A percentile compares a stretch with the other conserved stretches of the same genome.
phyloP scores from a whole-genome alignment of 2,329 filamentous ascomycete genomes.

The Diaporthe sp. region DNA sequence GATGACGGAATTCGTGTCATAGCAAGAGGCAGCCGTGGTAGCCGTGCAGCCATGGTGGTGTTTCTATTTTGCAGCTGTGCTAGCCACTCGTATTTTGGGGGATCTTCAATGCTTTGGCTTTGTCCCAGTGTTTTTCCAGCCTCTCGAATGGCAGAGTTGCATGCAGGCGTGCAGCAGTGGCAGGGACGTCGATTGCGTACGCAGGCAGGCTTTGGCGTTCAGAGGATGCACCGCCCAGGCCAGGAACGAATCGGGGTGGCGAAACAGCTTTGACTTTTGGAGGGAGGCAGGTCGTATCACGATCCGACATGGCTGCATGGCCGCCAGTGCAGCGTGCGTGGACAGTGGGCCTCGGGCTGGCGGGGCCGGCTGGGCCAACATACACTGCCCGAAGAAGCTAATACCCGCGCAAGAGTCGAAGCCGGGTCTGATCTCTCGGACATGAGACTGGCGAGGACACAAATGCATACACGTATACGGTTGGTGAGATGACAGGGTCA shows the following conservation, averaged over 20 bases:
- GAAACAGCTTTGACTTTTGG: slow-evolving; percentile 5
- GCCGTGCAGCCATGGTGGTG: slow-evolving; percentile 23
- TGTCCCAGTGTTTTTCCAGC: slow-evolving; percentile 30
- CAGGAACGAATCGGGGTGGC: slow-evolving; percentile 27
- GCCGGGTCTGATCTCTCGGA: neutral
- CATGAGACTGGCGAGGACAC: slow-evolving; percentile 4
- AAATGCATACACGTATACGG: slow-evolving; percentile 6
- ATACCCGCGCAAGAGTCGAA: neutral
- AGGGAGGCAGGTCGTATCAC: slow-evolving; percentile 24
- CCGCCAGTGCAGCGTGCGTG: slow-evolving; percentile 16
- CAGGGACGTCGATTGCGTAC: slow-evolving; percentile 27
- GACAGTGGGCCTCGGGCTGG: slow-evolving; percentile 18
- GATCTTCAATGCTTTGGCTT: slow-evolving; percentile 15
- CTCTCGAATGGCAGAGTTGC: slow-evolving; percentile 33
- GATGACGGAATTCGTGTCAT: slow-evolving; percentile 24
- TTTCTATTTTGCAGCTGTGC: slow-evolving; percentile 33
- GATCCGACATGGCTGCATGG: slow-evolving; percentile 32
- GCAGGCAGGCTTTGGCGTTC: slow-evolving; percentile 11
- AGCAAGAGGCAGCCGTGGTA: slow-evolving; percentile 24
- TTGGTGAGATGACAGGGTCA: slow-evolving; percentile 16
- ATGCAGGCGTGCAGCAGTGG: slow-evolving; percentile 29
- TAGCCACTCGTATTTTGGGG: slow-evolving; percentile 36
- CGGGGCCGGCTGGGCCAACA: slow-evolving; percentile 18
- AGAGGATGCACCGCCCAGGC: slow-evolving; percentile 19
- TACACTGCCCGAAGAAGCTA: slow-evolving; percentile 23